Base-by-base conservation (phyloP, 805 yeast genomes). In the Helenozyma rhizophorensis region DNA sequence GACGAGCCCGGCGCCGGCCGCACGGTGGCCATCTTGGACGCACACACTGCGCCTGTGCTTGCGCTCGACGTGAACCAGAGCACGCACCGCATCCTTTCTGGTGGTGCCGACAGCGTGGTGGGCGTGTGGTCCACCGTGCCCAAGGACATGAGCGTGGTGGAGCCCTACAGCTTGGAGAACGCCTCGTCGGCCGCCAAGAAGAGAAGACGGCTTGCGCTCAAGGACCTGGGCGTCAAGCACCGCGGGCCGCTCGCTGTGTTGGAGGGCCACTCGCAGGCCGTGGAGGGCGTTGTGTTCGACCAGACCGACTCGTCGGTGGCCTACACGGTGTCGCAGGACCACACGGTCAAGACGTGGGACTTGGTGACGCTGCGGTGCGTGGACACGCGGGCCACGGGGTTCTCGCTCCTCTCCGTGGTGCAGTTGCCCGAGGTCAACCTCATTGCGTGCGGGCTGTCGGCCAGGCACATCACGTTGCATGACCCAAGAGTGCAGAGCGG, bases 341-440 rank as follows among this genome's bases (percentile, higher is more conserved):
- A 93, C 56, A 78, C 95, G 1, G 78, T 93, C 43, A 83, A 84
- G 52, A 93, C 98, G 0, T 93, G 97, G 97, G 98, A 93, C 68
- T 68, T 93, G 50, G 83, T 86, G 12, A 89, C 97, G 2, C 68
- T 84, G 9, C 74, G 85, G 44, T 78, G 87, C 49, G 83, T 93
- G 18, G 96, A 88, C 54, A 84, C 97, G 4, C 81, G 83, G 59
- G 74, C 83, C 14, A 88, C 97, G 0, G 83, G 89, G 10, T 89
- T 76, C 58, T 81, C 97, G 9, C 69, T 93, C 42, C 70, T 89
- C 27, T 84, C 96, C 0, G 60, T 89, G 18, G 68, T 79, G 19
- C 80, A 80, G 45, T 66, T 93, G 40, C 76, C 84, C 6, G 68
- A 74, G 31, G 64, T 80, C 33, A 76, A 84, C 41, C 65, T 93